Percentiles rank a stretch among this genome's conserved stretches.
phyloP scores from a whole-genome alignment of 345 rosid genomes.

The Ceriops tagal region DNA sequence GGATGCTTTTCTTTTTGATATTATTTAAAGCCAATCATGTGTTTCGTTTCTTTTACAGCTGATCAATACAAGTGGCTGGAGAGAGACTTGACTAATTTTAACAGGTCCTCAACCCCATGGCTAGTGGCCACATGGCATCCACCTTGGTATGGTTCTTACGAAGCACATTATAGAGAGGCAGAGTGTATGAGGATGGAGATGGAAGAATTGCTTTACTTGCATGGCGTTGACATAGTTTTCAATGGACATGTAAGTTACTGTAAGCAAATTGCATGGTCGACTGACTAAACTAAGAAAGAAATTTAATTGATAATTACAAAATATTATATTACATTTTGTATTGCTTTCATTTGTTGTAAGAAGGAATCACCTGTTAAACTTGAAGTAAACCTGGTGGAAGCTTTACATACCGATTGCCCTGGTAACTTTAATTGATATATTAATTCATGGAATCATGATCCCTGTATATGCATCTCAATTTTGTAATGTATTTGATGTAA shows the following conservation, averaged over 20 bases:
- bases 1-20: not conserved
- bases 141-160: conserved; percentile 88
- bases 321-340: not conserved
- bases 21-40: not conserved
- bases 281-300: too few relatives aligned
- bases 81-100: conserved; percentile 49
- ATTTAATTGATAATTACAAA: conserved; percentile 2
- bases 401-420: too few relatives aligned
- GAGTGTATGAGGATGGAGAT: conserved; percentile 82
- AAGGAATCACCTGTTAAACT: too few relatives aligned
- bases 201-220: conserved; percentile 67
- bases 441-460: not conserved
- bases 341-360: too few relatives aligned
- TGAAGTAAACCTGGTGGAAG: too few relatives aligned
- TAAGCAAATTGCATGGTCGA: not conserved
- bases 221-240: conserved; percentile 76
- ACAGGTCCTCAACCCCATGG: conserved; percentile 84
- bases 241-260: conserved; percentile 63
- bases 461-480: not conserved
- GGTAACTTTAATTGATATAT: too few relatives aligned
- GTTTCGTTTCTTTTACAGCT: conserved; percentile 38
- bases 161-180: conserved; percentile 74
- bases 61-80: conserved; percentile 84
- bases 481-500: not conserved
- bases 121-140: conserved; percentile 73